Base-by-base conservation (phyloP, 768 basidiomycete genomes). In the Pisolithus tinctorius region DNA sequence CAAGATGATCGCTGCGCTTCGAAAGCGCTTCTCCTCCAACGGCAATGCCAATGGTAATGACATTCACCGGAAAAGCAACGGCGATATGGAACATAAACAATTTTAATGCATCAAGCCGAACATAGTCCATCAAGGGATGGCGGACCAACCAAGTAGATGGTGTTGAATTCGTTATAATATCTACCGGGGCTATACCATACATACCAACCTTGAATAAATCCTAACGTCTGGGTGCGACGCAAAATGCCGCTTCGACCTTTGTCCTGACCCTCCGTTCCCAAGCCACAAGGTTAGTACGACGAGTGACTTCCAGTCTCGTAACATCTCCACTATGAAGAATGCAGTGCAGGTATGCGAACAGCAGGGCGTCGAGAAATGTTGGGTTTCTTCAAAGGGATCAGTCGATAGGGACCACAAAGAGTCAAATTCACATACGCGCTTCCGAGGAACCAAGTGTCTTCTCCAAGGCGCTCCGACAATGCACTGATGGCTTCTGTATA, bases 391-490 rank as follows among this genome's bases (percentile, higher is more conserved):
- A 45, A 57, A 42, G 30, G 36, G 40, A 54, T 40, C 31, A 8
- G 52, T 27, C 26, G 42, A 38, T n/a, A 20, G 10, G 27, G 8
- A 37, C 49, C 6, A 42, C 43, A 38, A 47, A 37, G 9, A 44
- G 31, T 20, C 25, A 6, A 7, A 45, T 3, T 54, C 57, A 59
- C 78, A 45, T 62, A 90, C 90, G 67, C 69, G 11, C 88, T 91
- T 36, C 75, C 83, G 3, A 93, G 76, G 68, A 93, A 86, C 90
- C 90, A 93, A 54, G 78, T 79, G 60, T 91, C 84, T 3, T 77
- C 80, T 25, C 82, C 85, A 1, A 93, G 76, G 23, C 88, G 78
- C 55, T 86, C 85, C 0, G 86, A 84, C 29, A 93, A 76, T 1
- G 88, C 77, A 1, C 76, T 63, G 17, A 91, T 81, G 14, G 88